Evolutionary conservation across 495 filamentous ascomycete genomes (phyloP).

Genomic region (Aspergillus panamensis): DNA sequence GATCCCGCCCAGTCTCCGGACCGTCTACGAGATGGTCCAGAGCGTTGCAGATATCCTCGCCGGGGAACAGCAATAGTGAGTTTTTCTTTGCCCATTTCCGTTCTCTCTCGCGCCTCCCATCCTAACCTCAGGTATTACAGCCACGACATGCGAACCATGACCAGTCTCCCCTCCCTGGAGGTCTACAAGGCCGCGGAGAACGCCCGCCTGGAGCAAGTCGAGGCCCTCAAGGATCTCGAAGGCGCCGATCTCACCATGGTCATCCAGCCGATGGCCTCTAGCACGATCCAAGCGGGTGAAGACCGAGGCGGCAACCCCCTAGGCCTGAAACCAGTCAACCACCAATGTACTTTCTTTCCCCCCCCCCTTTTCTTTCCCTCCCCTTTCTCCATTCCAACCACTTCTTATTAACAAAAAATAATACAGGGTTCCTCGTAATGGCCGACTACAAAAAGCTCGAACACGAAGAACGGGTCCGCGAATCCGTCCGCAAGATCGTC

Average conservation of each 20-base stretch:
- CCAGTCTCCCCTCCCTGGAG: constrained; percentile 14
- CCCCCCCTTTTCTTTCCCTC: neutral
- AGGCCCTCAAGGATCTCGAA: constrained; percentile 7
- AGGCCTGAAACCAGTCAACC: neutral
- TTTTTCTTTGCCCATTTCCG: neutral
- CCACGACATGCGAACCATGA: constrained; percentile 23
- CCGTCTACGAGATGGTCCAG: constrained; percentile 15
- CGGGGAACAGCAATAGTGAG: constrained; percentile 11
- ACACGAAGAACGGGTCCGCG: neutral
- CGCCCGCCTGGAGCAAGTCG: constrained; percentile 13
- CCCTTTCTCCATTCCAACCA: neutral
- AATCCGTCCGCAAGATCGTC: constrained; percentile 11
- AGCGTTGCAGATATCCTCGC: constrained; percentile 9
- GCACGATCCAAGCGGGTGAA: constrained; percentile 3
- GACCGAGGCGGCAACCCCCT: constrained; percentile 6
- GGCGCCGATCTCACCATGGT: constrained; percentile 11
- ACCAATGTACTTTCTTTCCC: constrained; percentile 13
- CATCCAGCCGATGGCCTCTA: constrained; percentile 19
- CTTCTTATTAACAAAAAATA: neutral
- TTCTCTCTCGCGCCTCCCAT: neutral
- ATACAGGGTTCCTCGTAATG: constrained; percentile 12
- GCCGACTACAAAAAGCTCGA: constrained; percentile 8
- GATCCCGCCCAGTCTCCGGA: constrained; percentile 13
- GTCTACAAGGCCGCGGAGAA: constrained; percentile 18
- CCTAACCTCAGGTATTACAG: neutral